Percentiles rank a stretch among this genome's conserved stretches.
phyloP scores from a whole-genome alignment of 805 yeast species.

The Saccharomycopsis javanensis region DNA sequence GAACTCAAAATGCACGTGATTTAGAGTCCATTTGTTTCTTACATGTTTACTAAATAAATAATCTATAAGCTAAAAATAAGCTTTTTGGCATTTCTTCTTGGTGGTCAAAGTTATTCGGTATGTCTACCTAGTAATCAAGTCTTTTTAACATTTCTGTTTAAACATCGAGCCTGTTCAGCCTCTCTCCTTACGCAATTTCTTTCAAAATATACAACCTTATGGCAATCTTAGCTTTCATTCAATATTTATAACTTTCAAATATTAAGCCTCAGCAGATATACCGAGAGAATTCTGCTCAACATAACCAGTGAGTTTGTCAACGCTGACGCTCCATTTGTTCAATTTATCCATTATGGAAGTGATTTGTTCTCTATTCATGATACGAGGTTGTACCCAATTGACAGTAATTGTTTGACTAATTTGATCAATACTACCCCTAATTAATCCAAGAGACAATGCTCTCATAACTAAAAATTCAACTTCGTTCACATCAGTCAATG shows the following conservation, averaged over 20 bases:
- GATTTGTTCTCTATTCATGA: constrained; percentile 75
- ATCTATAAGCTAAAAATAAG: no score
- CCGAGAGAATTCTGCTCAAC: constrained; percentile 54
- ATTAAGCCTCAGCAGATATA: constrained; percentile 48
- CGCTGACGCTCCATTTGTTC: constrained; percentile 69
- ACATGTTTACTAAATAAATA: no score
- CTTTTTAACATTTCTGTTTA: no score
- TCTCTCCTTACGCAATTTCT: neutral
- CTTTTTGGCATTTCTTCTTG: no score
- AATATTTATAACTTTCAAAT: no score
- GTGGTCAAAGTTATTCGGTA: no score
- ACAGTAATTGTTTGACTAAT: constrained; percentile 68
- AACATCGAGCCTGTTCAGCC: no score
- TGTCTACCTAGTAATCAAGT: no score
- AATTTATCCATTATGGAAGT: constrained; percentile 64
- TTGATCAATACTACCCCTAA: constrained; percentile 88
- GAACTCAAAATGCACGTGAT: no score
- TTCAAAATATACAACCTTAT: no score
- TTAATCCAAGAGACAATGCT: constrained; percentile 73
- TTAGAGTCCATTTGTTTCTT: no score
- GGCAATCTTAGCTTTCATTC: no score
- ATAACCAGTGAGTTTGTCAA: constrained; percentile 50
- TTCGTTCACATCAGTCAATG: constrained; percentile 48
- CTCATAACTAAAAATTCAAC: constrained; percentile 90
- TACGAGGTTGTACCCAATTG: constrained; percentile 94